phyloP scores from a whole-genome alignment of 2,329 filamentous ascomycete genomes.

The Torrubiella hemipterigena region DNA sequence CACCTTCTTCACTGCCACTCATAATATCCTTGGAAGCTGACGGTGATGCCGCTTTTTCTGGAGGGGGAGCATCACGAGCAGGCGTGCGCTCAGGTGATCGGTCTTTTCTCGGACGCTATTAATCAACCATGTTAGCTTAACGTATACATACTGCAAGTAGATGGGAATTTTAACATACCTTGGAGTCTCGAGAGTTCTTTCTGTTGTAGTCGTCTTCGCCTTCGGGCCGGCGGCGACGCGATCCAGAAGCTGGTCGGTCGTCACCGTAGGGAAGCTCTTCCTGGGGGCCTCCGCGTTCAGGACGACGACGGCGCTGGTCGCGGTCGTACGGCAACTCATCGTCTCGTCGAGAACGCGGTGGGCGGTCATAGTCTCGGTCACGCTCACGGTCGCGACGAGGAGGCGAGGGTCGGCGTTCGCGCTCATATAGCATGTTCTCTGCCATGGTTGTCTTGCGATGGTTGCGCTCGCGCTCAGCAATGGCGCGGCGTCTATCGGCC shows the following conservation, averaged over 20 bases:
- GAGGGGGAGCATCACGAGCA: constrained; percentile 41
- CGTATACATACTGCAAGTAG: background rate
- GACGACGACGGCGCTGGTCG: constrained; percentile 70
- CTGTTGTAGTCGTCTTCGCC: constrained; percentile 61
- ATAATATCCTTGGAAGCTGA: constrained; percentile 37
- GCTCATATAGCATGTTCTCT: constrained; percentile 46
- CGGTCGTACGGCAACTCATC: constrained; percentile 66
- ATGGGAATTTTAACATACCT: constrained; percentile 32
- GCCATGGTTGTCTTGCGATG: constrained; percentile 72
- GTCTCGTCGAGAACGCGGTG: constrained; percentile 43
- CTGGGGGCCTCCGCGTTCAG: constrained; percentile 46
- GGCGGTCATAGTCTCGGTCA: constrained; percentile 36
- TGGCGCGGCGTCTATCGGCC: constrained; percentile 85
- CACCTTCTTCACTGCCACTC: constrained; percentile 86
- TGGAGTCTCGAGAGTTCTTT: constrained; percentile 54
- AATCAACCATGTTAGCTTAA: constrained; percentile 13
- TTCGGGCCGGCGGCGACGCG: constrained; percentile 66
- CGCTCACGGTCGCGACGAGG: constrained; percentile 29
- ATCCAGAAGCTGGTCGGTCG: constrained; percentile 43
- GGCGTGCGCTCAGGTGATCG: constrained; percentile 48
- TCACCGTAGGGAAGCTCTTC: constrained; percentile 91
- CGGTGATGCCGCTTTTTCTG: constrained; percentile 42
- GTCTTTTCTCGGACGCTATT: constrained; percentile 46
- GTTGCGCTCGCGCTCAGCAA: constrained; percentile 86
- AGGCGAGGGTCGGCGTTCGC: constrained; percentile 26